These are phyloP conservation scores for Canariomyces notabilis DNA, from an alignment of 2,329 filamentous ascomycete species.

Conservation along the genomic window DNA sequence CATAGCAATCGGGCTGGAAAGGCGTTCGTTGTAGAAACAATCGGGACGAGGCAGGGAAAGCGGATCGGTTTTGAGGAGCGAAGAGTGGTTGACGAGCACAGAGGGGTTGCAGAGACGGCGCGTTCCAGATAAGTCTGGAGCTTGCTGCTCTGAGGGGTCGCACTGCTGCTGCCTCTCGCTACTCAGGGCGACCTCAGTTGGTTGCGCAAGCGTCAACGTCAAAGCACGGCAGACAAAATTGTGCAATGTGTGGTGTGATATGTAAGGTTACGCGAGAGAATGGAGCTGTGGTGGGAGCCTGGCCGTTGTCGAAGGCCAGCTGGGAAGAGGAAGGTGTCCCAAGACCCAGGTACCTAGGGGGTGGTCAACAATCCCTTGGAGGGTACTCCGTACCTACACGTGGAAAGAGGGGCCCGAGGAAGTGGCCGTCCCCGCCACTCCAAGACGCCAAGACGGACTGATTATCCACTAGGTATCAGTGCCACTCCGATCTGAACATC, in stretches of 20 bases:
- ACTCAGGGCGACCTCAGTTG: neutral
- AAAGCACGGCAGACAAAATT: neutral
- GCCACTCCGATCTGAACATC: too few relatives aligned
- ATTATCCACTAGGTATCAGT: too few relatives aligned
- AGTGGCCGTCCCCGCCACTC: slow-evolving; percentile 10
- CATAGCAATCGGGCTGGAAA: neutral
- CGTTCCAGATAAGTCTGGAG: neutral
- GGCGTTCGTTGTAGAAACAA: neutral
- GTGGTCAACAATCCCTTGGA: slow-evolving; percentile 14
- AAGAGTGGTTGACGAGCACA: neutral
- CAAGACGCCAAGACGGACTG: neutral
- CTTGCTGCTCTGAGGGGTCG: neutral
- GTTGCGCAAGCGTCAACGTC: neutral
- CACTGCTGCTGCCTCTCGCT: neutral
- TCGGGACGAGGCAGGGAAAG: neutral
- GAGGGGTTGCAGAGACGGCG: neutral
- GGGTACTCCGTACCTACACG: too few relatives aligned
- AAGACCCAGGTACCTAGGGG: too few relatives aligned
- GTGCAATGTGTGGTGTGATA: neutral
- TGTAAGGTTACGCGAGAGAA: neutral
- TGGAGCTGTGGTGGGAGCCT: too few relatives aligned
- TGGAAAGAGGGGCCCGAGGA: slow-evolving; percentile 14
- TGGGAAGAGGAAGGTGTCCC: too few relatives aligned
- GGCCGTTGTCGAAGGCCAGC: neutral
- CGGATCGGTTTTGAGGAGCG: neutral